Conservation (phyloP, 176 grass and related monocot genomes). For the Oryza glaberrima region DNA sequence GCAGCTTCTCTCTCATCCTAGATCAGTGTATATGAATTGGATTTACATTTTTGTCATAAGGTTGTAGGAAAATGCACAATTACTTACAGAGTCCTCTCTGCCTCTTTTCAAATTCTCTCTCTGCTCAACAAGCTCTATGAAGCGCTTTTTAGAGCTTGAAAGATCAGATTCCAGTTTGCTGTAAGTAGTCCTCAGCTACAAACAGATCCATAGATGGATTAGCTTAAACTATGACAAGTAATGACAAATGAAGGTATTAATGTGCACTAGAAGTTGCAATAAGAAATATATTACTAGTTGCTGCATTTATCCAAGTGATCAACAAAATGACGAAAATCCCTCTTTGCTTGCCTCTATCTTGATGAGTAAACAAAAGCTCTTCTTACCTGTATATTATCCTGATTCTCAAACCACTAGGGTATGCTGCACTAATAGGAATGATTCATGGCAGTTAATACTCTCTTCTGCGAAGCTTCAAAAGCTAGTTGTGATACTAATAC, state of each 20-base stretch:
- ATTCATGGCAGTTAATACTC: background rate
- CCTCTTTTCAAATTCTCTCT: slow-evolving; percentile 91
- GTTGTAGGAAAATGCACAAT: background rate
- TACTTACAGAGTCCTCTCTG: slow-evolving; percentile 88
- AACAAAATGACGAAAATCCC: background rate
- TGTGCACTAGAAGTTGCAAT: background rate
- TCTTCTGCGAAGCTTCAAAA: background rate
- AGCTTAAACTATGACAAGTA: slow-evolving; percentile 4
- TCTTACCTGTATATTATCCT: background rate
- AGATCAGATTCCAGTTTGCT: slow-evolving; percentile 84
- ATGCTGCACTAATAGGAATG: background rate
- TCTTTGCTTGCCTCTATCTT: background rate
- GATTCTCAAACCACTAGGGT: background rate
- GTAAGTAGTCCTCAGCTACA: slow-evolving; percentile 71
- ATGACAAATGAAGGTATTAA: background rate
- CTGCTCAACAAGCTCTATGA: slow-evolving; percentile 79
- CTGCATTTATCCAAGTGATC: background rate
- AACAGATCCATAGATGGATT: slow-evolving; percentile 39
- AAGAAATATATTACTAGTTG: background rate
- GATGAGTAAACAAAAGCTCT: background rate
- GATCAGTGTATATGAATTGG: slow-evolving; percentile 33
- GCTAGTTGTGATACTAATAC: background rate
- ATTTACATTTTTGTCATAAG: slow-evolving; percentile 3
- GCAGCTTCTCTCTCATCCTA: slow-evolving; percentile 88
- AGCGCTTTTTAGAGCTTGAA: slow-evolving; percentile 66